These are phyloP conservation scores for Lagenidium sp. DNA, from an alignment of 352 stramenopile species.

Conservation along the genomic window DNA sequence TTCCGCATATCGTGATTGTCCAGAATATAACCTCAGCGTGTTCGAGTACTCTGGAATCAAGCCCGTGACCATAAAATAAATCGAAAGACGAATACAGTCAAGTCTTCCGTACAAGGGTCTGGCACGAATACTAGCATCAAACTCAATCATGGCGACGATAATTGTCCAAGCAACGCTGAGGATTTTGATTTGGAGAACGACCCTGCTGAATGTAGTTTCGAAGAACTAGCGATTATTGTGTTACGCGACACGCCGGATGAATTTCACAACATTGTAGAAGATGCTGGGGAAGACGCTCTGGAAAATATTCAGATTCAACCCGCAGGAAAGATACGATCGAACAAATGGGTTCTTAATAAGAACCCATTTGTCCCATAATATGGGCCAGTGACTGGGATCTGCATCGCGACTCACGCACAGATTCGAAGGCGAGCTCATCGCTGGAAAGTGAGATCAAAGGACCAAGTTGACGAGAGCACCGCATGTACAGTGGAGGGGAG, in stretches of 20 bases:
- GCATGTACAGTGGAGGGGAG: no score
- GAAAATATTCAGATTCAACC: no score
- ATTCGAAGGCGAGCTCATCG: no score
- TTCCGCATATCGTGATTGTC: neutral
- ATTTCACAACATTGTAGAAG: neutral
- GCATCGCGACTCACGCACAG: no score
- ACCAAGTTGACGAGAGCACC: neutral
- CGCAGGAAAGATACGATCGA: no score
- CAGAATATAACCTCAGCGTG: neutral
- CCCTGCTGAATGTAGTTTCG: no score
- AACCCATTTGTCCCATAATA: no score
- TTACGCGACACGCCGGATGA: neutral
- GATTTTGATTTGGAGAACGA: neutral
- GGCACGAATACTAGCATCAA: neutral
- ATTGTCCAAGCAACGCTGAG: neutral
- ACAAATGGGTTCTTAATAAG: no score
- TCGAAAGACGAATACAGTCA: neutral
- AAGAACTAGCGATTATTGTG: no score
- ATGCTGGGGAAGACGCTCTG: neutral
- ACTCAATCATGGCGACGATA: neutral
- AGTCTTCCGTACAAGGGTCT: neutral
- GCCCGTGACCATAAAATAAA: neutral
- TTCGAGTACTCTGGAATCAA: neutral
- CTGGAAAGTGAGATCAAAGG: neutral
- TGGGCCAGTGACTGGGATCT: no score